Conservation (phyloP, 148 eudicot genomes). For the Chenopodium berlandieri region DNA sequence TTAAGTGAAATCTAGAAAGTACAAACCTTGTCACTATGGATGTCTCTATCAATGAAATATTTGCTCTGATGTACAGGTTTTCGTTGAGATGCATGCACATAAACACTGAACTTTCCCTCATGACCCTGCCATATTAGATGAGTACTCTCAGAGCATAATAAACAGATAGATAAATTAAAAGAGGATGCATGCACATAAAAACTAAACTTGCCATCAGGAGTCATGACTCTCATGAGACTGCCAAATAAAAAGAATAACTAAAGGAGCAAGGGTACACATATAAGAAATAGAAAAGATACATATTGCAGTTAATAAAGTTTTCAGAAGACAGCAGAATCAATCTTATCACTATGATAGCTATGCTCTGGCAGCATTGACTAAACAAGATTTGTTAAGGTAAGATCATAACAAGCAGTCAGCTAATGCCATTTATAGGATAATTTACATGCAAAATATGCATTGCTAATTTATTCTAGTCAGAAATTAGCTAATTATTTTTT, state of each 20-base stretch:
- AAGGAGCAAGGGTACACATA: constrained; percentile 5
- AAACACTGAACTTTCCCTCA: constrained; percentile 77
- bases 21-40: constrained; percentile 69
- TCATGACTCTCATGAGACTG: constrained; percentile 57
- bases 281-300: neutral
- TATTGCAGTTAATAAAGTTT: neutral
- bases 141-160: constrained; percentile 7
- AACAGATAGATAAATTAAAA: neutral
- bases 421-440: neutral
- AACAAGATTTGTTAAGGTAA: neutral
- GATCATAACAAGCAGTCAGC: neutral
- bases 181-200: constrained; percentile 57
- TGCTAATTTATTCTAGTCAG: neutral
- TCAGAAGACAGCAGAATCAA: constrained; percentile 7
- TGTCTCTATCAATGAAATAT: constrained; percentile 61
- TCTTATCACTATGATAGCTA: neutral
- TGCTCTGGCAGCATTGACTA: neutral
- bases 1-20: neutral
- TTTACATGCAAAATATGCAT: neutral
- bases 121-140: constrained; percentile 64
- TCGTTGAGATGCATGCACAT: constrained; percentile 74
- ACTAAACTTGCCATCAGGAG: constrained; percentile 48
- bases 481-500: neutral
- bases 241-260: constrained; percentile 27
- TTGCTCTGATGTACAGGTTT: constrained; percentile 65